Base-by-base conservation (phyloP, 768 basidiomycete genomes). In the Coprinellus micaceus region DNA sequence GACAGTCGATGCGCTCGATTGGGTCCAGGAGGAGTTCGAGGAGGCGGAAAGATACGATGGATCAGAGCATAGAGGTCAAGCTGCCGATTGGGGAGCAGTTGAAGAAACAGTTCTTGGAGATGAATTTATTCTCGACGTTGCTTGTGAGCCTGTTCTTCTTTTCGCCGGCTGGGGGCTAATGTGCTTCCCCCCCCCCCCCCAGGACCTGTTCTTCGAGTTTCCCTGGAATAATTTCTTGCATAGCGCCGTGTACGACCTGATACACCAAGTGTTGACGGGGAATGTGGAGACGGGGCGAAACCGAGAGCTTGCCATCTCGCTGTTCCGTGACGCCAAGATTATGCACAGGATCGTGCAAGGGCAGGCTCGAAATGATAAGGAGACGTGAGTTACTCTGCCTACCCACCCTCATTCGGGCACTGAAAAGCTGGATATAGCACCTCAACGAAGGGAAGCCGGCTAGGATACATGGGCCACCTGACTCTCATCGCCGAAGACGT, bases 191-290 rank as follows among this genome's bases (percentile, higher is more conserved):
- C 11, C 24, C 41, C 13, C 29, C 36, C 46, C 12, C 28, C 63
- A 96, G 94, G 91, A 95, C 63, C 78, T 98, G 36, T 98, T 98
- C 77, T 98, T 98, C 67, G 87, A 89, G 58, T 97, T 88, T 64
- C 94, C 95, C 0, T 93, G 91, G 88, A 98, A 99, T 72, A 98
- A 98, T 67, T 98, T 98, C 69, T 73, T 98, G 28, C 97, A 99
- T 68, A 94, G 91, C 64, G 88, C 94, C 28, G 93, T 97, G 17
- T 98, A 98, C 67, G 97, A 99, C 68, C 76, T 97, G 56, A 78
- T 98, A 1, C 97, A 98, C 67, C 97, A 98, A 69, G 87, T 98
- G 44, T 79, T 99, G 54, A 95, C 91, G 1, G 95, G 94, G 13
- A 83, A 86, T 24, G 81, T 94, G 21, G 90, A 94, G 44, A 77